phyloP scores from a whole-genome alignment of 768 basidiomycete genomes.

The Lyophyllum decastes region DNA sequence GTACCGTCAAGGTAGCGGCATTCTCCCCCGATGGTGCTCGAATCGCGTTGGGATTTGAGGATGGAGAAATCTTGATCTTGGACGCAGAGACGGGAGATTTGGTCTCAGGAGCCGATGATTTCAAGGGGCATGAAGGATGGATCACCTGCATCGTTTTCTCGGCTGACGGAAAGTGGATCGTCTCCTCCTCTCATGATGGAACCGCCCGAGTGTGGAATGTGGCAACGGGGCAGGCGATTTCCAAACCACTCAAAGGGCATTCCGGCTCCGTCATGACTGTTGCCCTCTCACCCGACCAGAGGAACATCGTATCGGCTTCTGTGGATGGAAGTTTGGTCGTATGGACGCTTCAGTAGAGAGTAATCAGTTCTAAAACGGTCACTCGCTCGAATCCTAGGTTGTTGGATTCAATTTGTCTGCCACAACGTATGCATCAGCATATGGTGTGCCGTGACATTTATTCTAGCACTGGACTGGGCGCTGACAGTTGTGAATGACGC shows the following conservation, averaged over 20 bases:
- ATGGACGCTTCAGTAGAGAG: background rate
- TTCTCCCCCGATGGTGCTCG: background rate
- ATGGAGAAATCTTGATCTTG: background rate
- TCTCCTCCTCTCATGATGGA: background rate
- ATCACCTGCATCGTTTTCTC: background rate
- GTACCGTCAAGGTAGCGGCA: background rate
- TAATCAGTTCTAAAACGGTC: too few relatives aligned
- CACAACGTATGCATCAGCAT: too few relatives aligned
- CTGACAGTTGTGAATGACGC: too few relatives aligned
- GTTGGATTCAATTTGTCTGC: too few relatives aligned
- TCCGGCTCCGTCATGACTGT: background rate
- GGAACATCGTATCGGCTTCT: background rate
- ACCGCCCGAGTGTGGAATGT: background rate
- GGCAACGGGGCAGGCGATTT: background rate
- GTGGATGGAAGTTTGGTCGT: background rate
- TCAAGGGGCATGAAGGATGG: background rate
- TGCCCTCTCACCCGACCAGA: background rate
- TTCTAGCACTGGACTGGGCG: too few relatives aligned
- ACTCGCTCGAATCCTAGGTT: too few relatives aligned
- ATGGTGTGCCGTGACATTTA: too few relatives aligned
- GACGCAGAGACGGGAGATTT: background rate
- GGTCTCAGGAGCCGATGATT: background rate
- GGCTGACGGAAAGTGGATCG: background rate
- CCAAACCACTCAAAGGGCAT: slow-evolving; percentile 1
- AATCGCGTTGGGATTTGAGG: slow-evolving; percentile 2